Base-by-base conservation (phyloP, 2,329 filamentous ascomycete species). In the Raffaelea arxii region DNA sequence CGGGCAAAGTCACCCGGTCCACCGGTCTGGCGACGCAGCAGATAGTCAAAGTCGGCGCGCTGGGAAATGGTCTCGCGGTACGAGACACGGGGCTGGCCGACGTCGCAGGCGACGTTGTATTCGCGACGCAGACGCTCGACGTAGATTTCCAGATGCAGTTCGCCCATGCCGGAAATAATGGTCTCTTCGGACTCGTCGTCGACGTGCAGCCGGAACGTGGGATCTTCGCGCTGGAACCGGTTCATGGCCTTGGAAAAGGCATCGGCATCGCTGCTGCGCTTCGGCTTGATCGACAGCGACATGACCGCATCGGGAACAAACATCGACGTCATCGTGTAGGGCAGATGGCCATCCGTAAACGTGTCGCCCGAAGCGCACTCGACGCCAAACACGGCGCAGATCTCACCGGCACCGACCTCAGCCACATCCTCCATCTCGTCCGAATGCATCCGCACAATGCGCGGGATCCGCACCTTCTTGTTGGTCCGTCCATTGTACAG, bases 221-320 rank as follows among this genome's bases (percentile, higher is more conserved):
- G 92, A 59, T 98, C 92, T 68, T 98, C 92, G 53, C 92, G 85
- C 68, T 96, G 91, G 78, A 98, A 98, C 56, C 92, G 86, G 64
- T 91, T 92, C 82, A 98, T 97, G 56, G 92, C 92, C 71, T 98
- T 98, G 61, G 84, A 90, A 75, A 98, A 98, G 71, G 94, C 92
- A 62, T 87, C 81, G 49, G 84, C 82, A 59, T 98, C 91, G 64
- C 87, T 92, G 62, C 78, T 89, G 64, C 87, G 82, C 75, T 97
- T 97, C 41, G 92, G 92, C 67, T 87, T 89, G 73, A 98, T 97
- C 21, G 90, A 96, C 37, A 98, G 80, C 18, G 91, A 97, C 68
- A 98, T 96, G 71, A 98, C 92, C 25, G 92, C 87, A 62, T 98
- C 92, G 9, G 92, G 92, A 39, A 98, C 91, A 64, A 88, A 91